Evolutionary conservation across 2,329 filamentous ascomycete species (phyloP), one percentile per base, ranked within the genome.

Genomic region (Chaetomiaceae sp.): DNA sequence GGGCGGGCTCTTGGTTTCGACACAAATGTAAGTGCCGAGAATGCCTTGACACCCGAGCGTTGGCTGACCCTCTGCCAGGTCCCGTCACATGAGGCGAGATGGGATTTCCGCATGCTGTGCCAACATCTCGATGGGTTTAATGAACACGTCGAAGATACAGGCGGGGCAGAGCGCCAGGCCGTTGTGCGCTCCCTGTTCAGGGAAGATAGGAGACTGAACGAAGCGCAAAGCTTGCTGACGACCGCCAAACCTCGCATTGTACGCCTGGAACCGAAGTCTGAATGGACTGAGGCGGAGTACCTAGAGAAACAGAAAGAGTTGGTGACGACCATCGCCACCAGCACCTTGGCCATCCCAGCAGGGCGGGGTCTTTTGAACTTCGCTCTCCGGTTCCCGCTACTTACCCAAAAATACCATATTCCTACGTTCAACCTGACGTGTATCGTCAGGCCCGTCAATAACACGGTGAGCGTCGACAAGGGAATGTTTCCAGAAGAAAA

Each of bases 401-500:
- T 97, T 44, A 99, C 93, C 0, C 93, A 99, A 65, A 95, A 91
- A 63, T 89, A 95, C 60, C 84, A 86, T 13, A 86, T 96, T 39
- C 81, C 87, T 43, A 92, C 91, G 0, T 99, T 99, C 70, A 96
- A 91, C 57, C 77, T 96, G 31, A 89, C 88, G 47, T 96, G 91
- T 63, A 76, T 93, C 8, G 91, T 99, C 74, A 93, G 90, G 64
- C 93, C 95, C 3, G 85, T 87, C 55, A 93, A 95, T 57, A 90
- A 90, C 31, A 95, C 89, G 2, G 87, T 99, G 25, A 91, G 89
- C n/a, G 90, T 93, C 6, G 93, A 99, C 64, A 89, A 92, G 62
- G 77, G 79, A 5, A 75, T 86, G 2, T 95, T 95, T 62, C 92
- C 88, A 0, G 93, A 99, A 69, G 93, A 99, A 62, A 97, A 95